Percentiles rank a stretch among this genome's conserved stretches.
These are phyloP conservation scores for Kodamaea anthophila DNA, from an alignment of 1,139 yeast species.

Conservation along the genomic window DNA sequence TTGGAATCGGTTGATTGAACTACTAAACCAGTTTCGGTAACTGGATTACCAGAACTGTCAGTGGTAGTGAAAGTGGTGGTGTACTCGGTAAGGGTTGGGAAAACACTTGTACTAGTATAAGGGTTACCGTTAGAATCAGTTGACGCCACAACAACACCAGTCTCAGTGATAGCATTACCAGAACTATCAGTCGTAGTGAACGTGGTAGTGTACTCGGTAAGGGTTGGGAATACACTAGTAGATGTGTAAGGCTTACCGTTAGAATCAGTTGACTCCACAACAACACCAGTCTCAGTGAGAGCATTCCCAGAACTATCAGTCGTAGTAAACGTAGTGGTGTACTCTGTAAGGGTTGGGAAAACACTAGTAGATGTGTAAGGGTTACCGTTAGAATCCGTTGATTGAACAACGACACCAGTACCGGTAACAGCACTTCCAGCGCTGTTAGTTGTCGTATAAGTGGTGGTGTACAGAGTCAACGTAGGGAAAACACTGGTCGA, in stretches of 20 bases:
- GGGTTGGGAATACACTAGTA: conserved; percentile 6
- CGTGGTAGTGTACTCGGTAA: conserved; percentile 7
- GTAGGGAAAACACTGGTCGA: conserved; percentile 8
- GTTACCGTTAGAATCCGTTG: conserved; percentile 9
- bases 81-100: conserved; percentile 5
- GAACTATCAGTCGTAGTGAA: conserved; percentile 6
- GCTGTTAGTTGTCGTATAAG: conserved; percentile 7
- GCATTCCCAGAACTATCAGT: conserved; percentile 5
- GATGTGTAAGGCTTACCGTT: conserved; percentile 10
- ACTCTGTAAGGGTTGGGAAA: conserved; percentile 3
- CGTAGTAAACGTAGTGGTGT: conserved; percentile 3
- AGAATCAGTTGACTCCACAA: conserved; percentile 9
- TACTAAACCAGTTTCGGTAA: no score
- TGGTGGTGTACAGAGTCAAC: conserved; percentile 6
- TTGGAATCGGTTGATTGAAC: no score
- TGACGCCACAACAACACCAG: conserved; percentile 6
- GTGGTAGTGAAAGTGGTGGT: conserved; percentile 7
- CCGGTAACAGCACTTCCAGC: conserved; percentile 4
- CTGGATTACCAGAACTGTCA: no score
- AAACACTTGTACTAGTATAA: conserved; percentile 4
- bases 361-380: conserved; percentile 10
- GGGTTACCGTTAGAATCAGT: conserved; percentile 9
- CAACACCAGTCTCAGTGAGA: conserved; percentile 12
- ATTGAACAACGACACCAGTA: conserved; percentile 5
- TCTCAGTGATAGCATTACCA: conserved; percentile 4